Conservation (phyloP, 768 basidiomycete species). For the Russula abietina region DNA sequence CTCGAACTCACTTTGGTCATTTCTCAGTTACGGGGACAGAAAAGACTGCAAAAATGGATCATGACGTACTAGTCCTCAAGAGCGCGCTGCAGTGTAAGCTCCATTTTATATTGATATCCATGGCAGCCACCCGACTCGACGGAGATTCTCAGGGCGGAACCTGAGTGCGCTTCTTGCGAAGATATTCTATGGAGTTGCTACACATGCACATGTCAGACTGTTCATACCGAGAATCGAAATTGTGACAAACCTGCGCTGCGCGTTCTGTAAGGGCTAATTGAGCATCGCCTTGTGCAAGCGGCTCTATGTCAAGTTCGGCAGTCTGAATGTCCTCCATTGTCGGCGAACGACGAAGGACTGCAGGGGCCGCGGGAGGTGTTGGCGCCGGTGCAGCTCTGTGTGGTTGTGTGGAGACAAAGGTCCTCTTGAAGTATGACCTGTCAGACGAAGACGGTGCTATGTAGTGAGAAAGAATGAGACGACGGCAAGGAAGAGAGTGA, state of each 20-base stretch:
- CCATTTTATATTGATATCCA: constrained; percentile 94
- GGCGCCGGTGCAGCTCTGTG: constrained; percentile 4
- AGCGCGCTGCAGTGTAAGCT: constrained; percentile 54
- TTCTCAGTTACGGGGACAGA: constrained; percentile 1
- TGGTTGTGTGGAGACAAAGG: constrained; percentile 9
- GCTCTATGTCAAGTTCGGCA: constrained; percentile 59
- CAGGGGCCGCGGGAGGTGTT: constrained; percentile 10
- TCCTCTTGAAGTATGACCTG: not conserved
- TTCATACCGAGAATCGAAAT: not conserved
- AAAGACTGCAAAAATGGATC: not conserved
- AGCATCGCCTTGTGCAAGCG: constrained; percentile 48
- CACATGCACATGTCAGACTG: not conserved
- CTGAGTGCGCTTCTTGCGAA: constrained; percentile 51
- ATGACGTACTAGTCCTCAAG: constrained; percentile 80
- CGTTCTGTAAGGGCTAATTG: constrained; percentile 60
- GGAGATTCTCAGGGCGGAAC: constrained; percentile 68
- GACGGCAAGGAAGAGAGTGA: not conserved
- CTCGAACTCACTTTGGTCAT: constrained; percentile 51
- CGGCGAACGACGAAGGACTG: constrained; percentile 36
- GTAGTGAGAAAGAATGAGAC: not conserved
- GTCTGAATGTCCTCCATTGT: constrained; percentile 43
- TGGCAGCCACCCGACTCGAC: constrained; percentile 97
- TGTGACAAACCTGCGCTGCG: constrained; percentile 59
- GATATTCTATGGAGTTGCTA: constrained; percentile 78
- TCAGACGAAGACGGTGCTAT: not conserved